Conservation (phyloP, 805 yeast genomes). For the Wickerhamiella occidentalis region DNA sequence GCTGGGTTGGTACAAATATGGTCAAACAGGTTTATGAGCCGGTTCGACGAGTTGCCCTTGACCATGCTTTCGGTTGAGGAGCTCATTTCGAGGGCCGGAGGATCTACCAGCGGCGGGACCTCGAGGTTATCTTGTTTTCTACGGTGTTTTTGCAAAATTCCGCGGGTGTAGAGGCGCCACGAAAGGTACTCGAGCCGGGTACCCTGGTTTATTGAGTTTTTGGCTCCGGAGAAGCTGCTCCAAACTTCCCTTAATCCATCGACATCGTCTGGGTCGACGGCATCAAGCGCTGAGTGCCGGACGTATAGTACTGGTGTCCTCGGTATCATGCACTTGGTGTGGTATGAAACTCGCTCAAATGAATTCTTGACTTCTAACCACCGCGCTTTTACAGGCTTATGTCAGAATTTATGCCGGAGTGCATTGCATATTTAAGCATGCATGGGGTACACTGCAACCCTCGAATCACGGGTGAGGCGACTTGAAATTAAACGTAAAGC, state of each 20-base stretch:
- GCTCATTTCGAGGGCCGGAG: slow-evolving; percentile 11
- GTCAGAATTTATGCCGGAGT: background rate
- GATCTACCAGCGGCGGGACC: slow-evolving; percentile 1
- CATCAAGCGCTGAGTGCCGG: slow-evolving; percentile 18
- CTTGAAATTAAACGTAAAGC: too few species aligned
- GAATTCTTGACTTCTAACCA: background rate
- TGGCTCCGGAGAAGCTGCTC: slow-evolving; percentile 21
- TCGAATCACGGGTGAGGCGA: background rate
- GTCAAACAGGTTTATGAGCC: slow-evolving; percentile 4
- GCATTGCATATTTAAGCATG: background rate
- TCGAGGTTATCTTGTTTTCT: slow-evolving; percentile 1
- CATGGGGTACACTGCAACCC: background rate
- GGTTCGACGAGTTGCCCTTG: background rate
- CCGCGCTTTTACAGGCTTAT: background rate
- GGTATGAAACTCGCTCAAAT: background rate
- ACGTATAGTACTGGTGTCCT: slow-evolving; percentile 17
- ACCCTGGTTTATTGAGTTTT: slow-evolving; percentile 19
- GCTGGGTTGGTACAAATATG: slow-evolving; percentile 9
- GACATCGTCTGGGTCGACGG: slow-evolving; percentile 19
- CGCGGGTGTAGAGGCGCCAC: slow-evolving; percentile 23
- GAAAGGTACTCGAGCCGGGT: slow-evolving; percentile 20
- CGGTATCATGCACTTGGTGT: slow-evolving; percentile 5
- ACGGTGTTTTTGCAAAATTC: slow-evolving; percentile 11
- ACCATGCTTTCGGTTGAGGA: slow-evolving; percentile 4
- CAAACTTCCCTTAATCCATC: slow-evolving; percentile 21